Evolutionary conservation across 805 yeast species (phyloP).

Genomic region (Lipomyces anomalus): DNA sequence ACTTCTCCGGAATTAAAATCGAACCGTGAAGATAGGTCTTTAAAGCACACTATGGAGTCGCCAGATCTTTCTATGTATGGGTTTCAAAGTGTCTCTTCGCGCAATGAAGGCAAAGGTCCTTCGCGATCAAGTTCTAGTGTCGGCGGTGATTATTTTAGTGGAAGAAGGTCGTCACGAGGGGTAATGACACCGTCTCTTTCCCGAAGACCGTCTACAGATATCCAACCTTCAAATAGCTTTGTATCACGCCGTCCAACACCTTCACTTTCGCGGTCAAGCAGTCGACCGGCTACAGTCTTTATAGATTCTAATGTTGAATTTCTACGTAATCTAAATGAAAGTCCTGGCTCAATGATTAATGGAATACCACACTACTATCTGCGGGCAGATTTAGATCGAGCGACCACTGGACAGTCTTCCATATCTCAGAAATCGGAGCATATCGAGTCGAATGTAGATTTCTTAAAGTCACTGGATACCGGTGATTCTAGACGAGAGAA

Average conservation of each 20-base stretch:
- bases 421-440: slow-evolving; percentile 21
- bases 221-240: slow-evolving; percentile 6
- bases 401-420: slow-evolving; percentile 15
- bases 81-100: too few species aligned
- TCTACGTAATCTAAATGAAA: slow-evolving; percentile 14
- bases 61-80: too few species aligned
- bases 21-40: too few species aligned
- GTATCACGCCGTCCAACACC: slow-evolving; percentile 3
- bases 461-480: slow-evolving; percentile 19
- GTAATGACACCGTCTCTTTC: slow-evolving; percentile 14
- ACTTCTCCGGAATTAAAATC: too few species aligned
- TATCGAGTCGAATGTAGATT: slow-evolving; percentile 20
- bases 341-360: too few species aligned
- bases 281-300: slow-evolving; percentile 21
- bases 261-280: slow-evolving; percentile 1
- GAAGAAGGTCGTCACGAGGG: too few species aligned
- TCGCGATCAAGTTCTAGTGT: too few species aligned
- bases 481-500: slow-evolving; percentile 14
- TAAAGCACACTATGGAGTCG: too few species aligned
- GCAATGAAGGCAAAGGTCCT: too few species aligned
- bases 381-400: slow-evolving; percentile 4
- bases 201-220: slow-evolving; percentile 16
- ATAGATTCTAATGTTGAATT: slow-evolving; percentile 22
- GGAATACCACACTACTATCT: too few species aligned
- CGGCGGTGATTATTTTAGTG: too few species aligned